Percentiles rank a stretch among this genome's conserved stretches.
phyloP scores from a whole-genome alignment of 2,329 filamentous ascomycete species.

The Falciphora oryzae region DNA sequence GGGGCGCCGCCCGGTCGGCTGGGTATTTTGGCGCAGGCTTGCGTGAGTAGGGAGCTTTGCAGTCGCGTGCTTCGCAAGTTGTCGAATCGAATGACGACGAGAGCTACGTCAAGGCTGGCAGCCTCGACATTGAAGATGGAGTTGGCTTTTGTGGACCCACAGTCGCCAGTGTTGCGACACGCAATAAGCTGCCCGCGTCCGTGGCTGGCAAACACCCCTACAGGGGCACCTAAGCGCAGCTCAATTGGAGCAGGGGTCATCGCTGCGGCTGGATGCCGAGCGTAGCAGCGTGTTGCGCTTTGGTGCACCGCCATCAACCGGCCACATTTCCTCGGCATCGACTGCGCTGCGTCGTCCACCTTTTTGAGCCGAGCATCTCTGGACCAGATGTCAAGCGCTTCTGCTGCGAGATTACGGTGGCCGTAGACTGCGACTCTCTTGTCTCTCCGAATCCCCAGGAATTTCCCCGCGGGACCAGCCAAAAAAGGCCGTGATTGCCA shows the following conservation, averaged over 20 bases:
- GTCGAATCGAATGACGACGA: neutral
- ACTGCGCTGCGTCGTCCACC: neutral
- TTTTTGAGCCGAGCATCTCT: neutral
- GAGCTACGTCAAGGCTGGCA: neutral
- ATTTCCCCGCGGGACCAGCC: too few relatives aligned
- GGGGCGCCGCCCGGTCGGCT: neutral
- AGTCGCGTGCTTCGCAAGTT: too few relatives aligned
- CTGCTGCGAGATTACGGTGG: neutral
- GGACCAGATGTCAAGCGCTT: neutral
- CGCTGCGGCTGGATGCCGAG: neutral
- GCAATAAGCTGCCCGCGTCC: neutral
- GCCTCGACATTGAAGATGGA: neutral
- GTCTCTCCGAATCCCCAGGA: neutral
- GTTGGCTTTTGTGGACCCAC: neutral
- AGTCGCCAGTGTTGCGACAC: neutral
- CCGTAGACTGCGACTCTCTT: neutral
- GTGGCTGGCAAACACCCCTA: neutral
- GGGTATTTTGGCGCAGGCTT: too few relatives aligned
- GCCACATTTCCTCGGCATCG: neutral
- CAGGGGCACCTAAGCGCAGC: neutral
- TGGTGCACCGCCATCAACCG: neutral
- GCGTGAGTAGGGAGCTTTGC: neutral
- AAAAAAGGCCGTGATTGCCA: neutral
- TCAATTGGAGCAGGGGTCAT: neutral
- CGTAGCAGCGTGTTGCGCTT: neutral